These are phyloP conservation scores for Talaromyces albobiverticillius DNA, from an alignment of 2,329 filamentous ascomycete species.

Conservation along the genomic window DNA sequence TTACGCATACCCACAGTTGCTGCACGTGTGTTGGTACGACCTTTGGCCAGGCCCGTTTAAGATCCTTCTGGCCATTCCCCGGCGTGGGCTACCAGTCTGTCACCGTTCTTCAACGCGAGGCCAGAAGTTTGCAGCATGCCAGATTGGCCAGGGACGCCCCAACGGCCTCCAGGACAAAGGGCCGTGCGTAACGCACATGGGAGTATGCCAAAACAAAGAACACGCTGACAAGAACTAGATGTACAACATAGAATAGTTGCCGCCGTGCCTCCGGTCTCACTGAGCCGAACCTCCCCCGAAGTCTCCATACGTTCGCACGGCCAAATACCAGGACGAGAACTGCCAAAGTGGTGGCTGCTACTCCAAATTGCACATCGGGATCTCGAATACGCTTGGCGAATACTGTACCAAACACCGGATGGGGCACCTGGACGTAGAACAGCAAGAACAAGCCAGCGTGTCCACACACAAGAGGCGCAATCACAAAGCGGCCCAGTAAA, in stretches of 20 bases:
- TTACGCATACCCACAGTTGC: background rate
- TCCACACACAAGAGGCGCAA: slow-evolving; percentile 49
- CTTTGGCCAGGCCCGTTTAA: no score
- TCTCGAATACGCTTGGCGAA: slow-evolving; percentile 55
- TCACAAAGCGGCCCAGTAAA: slow-evolving; percentile 54
- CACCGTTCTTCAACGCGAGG: background rate
- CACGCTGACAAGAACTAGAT: slow-evolving; percentile 51
- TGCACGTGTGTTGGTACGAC: no score
- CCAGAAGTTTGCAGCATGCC: slow-evolving; percentile 23
- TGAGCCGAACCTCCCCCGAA: slow-evolving; percentile 16
- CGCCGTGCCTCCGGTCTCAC: slow-evolving; percentile 33
- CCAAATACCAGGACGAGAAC: slow-evolving; percentile 50
- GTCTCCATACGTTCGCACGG: slow-evolving; percentile 40
- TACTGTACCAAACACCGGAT: slow-evolving; percentile 36
- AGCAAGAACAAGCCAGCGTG: slow-evolving; percentile 57
- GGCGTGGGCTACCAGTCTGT: no score
- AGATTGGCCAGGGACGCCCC: slow-evolving; percentile 46
- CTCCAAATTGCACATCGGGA: slow-evolving; percentile 56
- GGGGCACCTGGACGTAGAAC: slow-evolving; percentile 53
- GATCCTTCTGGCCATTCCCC: no score
- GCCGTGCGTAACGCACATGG: slow-evolving; percentile 55
- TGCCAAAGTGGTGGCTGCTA: slow-evolving; percentile 48
- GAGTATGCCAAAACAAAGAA: slow-evolving; percentile 52
- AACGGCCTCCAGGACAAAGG: slow-evolving; percentile 53
- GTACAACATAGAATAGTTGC: slow-evolving; percentile 53